Evolutionary conservation across 1,139 yeast genomes (phyloP).

Genomic region (Zygosaccharomyces sapae): DNA sequence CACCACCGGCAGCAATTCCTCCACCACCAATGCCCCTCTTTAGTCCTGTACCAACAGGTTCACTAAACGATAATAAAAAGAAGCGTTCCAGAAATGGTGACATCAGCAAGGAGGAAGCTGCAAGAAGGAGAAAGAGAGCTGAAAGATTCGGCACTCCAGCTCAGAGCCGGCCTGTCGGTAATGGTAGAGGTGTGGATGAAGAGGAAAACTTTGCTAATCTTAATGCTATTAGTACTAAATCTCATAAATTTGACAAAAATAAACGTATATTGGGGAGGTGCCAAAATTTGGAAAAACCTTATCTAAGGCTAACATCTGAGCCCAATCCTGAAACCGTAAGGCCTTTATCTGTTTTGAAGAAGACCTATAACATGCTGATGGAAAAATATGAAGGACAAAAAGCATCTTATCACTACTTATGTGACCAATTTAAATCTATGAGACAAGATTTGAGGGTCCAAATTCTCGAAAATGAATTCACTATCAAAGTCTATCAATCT

Average conservation of each 20-base stretch:
- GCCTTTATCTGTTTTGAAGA: conserved; percentile 58
- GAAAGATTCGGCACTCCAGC: conserved; percentile 26
- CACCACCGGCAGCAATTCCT: background rate
- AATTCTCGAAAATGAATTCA: conserved; percentile 72
- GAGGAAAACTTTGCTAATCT: conserved; percentile 33
- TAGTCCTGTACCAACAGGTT: background rate
- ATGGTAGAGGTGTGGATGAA: conserved; percentile 16
- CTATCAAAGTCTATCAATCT: conserved; percentile 74
- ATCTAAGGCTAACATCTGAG: conserved; percentile 80
- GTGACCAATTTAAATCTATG: conserved; percentile 86
- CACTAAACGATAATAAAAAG: conserved; percentile 13
- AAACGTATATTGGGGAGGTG: conserved; percentile 60
- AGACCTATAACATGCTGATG: conserved; percentile 54
- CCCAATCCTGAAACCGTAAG: conserved; percentile 84
- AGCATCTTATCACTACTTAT: conserved; percentile 64
- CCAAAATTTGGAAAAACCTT: conserved; percentile 65
- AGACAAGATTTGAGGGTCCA: conserved; percentile 94
- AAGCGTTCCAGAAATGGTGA: conserved; percentile 9
- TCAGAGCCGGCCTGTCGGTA: conserved; percentile 5
- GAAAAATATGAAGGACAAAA: conserved; percentile 51
- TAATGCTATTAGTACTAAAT: conserved; percentile 34
- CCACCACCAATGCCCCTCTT: background rate
- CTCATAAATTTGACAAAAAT: conserved; percentile 34
- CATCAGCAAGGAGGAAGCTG: conserved; percentile 18
- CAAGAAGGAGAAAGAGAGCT: conserved; percentile 30